Percentiles rank a stretch among this genome's conserved stretches.
These are phyloP conservation scores for Mycena chlorophos DNA, from an alignment of 768 basidiomycete species.

Conservation along the genomic window DNA sequence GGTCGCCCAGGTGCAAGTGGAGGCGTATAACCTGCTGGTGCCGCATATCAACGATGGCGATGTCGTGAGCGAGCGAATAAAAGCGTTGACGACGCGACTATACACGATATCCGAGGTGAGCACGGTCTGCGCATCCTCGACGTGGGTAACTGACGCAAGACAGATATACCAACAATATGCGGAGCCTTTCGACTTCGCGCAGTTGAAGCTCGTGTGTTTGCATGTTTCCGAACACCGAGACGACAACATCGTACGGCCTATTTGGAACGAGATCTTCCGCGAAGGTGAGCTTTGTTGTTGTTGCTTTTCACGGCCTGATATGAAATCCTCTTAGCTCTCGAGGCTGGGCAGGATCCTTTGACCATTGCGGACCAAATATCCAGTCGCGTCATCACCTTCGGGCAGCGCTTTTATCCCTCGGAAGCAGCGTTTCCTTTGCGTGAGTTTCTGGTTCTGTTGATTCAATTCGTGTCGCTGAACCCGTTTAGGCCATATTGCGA, in stretches of 20 bases:
- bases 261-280: slow-evolving; percentile 88
- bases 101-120: slow-evolving; percentile 85
- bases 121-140: slow-evolving; percentile 5
- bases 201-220: slow-evolving; percentile 85
- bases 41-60: slow-evolving; percentile 62
- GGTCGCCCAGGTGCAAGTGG: slow-evolving; percentile 95
- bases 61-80: slow-evolving; percentile 64
- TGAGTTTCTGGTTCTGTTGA: slow-evolving; percentile 39
- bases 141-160: slow-evolving; percentile 1
- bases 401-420: slow-evolving; percentile 87
- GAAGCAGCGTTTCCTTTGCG: slow-evolving; percentile 88
- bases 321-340: slow-evolving; percentile 44
- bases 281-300: slow-evolving; percentile 49
- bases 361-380: slow-evolving; percentile 62
- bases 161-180: slow-evolving; percentile 90
- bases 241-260: slow-evolving; percentile 73
- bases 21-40: slow-evolving; percentile 70
- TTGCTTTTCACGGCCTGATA: slow-evolving; percentile 1
- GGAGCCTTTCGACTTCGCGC: slow-evolving; percentile 78
- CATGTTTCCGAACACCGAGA: slow-evolving; percentile 94
- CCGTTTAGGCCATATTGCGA: slow-evolving; percentile 69
- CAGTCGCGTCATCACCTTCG: slow-evolving; percentile 66
- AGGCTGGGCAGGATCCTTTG: slow-evolving; percentile 55
- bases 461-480: slow-evolving; percentile 1
- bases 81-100: slow-evolving; percentile 56